Percentiles rank a stretch among this genome's conserved stretches.
Evolutionary conservation across 2,329 filamentous ascomycete genomes (phyloP).

Genomic region (Xenosphaeropsis pyriputrescens): DNA sequence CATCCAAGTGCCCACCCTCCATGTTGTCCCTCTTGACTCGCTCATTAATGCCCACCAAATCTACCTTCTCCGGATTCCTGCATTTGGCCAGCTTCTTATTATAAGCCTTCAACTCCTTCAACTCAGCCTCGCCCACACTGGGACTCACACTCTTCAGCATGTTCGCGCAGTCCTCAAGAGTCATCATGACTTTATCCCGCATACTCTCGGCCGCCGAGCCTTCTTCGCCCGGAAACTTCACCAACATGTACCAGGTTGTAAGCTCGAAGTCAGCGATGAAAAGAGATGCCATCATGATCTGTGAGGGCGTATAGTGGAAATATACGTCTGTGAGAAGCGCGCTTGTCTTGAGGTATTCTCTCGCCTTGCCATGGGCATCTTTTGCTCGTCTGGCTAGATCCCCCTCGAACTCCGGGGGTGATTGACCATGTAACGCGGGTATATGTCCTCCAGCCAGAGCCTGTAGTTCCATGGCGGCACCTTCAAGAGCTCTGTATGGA

Average conservation of each 20-base stretch:
- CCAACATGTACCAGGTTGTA: slow-evolving; percentile 14
- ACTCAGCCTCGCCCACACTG: slow-evolving; percentile 14
- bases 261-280: slow-evolving; percentile 59
- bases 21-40: slow-evolving; percentile 41
- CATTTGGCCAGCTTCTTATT: slow-evolving; percentile 60
- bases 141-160: slow-evolving; percentile 35
- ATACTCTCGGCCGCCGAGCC: slow-evolving; percentile 11
- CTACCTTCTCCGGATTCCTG: slow-evolving; percentile 58
- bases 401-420: slow-evolving; percentile 1
- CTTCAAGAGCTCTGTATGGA: slow-evolving; percentile 77
- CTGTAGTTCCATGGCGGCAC: slow-evolving; percentile 69
- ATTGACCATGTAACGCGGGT: slow-evolving; percentile 7
- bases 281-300: slow-evolving; percentile 80
- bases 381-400: slow-evolving; percentile 26
- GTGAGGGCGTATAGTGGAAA: slow-evolving; percentile 87
- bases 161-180: slow-evolving; percentile 33
- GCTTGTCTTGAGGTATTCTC: slow-evolving; percentile 61
- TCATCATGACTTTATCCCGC: slow-evolving; percentile 31
- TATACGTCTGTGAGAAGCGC: slow-evolving; percentile 88
- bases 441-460: slow-evolving; percentile 38
- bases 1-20: slow-evolving; percentile 7
- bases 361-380: slow-evolving; percentile 57
- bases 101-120: slow-evolving; percentile 37
- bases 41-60: slow-evolving; percentile 45
- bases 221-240: slow-evolving; percentile 15